These are phyloP conservation scores for Ophiosphaerella herpotricha DNA, from an alignment of 2,329 filamentous ascomycete genomes.

Conservation along the genomic window DNA sequence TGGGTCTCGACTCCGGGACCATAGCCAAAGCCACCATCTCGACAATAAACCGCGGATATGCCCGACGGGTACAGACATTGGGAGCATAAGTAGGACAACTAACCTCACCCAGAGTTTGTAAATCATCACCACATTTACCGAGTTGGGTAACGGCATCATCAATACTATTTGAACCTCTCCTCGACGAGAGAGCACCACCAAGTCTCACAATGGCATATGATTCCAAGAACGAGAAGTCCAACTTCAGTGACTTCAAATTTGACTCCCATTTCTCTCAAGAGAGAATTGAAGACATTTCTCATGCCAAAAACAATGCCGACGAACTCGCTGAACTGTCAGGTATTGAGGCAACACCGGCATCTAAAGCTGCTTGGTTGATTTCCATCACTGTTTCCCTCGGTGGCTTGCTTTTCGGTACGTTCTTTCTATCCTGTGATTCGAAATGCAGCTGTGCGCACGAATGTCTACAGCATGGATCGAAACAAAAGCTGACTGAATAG, in stretches of 20 bases:
- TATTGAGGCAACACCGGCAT: too few relatives aligned
- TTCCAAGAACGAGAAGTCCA: conserved; percentile 9
- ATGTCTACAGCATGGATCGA: too few relatives aligned
- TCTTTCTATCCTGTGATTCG: not conserved
- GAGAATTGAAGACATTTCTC: conserved; percentile 30
- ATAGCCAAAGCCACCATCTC: not conserved
- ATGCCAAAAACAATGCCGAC: conserved; percentile 17
- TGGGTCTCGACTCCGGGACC: not conserved
- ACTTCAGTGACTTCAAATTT: conserved; percentile 17
- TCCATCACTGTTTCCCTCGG: conserved; percentile 35
- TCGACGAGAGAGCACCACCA: too few relatives aligned
- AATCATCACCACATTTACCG: not conserved
- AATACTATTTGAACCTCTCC: not conserved
- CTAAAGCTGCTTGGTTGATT: conserved; percentile 27
- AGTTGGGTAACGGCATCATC: not conserved
- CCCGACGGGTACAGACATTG: too few relatives aligned
- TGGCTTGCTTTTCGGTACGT: conserved; percentile 33
- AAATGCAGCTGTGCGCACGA: not conserved
- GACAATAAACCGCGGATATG: not conserved
- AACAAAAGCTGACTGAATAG: conserved; percentile 2
- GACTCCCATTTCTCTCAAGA: conserved; percentile 3
- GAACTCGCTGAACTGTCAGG: conserved; percentile 17
- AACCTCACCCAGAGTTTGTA: not conserved
- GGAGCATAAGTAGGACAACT: not conserved
- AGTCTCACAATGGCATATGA: conserved; percentile 1